Percentiles rank a stretch among this genome's conserved stretches.
Evolutionary conservation across 768 basidiomycete species (phyloP).

Genomic region (Boletus speciosus): DNA sequence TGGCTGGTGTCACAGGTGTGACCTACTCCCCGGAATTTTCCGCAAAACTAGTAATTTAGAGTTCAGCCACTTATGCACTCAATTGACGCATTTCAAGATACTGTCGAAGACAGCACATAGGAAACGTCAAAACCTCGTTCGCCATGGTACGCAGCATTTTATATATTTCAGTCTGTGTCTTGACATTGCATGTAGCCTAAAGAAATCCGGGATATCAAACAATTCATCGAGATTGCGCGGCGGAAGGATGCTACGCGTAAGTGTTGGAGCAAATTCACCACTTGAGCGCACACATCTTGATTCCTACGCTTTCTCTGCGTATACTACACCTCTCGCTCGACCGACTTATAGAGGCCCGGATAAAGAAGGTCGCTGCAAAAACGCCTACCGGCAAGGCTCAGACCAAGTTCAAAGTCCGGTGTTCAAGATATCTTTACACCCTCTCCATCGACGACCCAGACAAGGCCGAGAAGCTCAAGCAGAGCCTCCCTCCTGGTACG

Average conservation of each 20-base stretch:
- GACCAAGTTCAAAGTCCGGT: conserved; percentile 99
- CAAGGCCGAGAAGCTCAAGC: conserved; percentile 97
- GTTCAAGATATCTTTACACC: conserved; percentile 97
- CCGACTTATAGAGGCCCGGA: conserved; percentile 77
- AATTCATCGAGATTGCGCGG: conserved; percentile 95
- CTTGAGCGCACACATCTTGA: not conserved
- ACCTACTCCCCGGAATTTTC: conserved; percentile 15
- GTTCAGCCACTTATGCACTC: conserved; percentile 29
- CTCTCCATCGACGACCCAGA: conserved; percentile 92
- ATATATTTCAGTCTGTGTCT: not conserved
- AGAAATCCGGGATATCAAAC: conserved; percentile 97
- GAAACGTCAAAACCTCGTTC: conserved; percentile 14
- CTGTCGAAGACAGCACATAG: not conserved
- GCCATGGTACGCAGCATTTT: conserved; percentile 26
- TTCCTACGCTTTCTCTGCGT: not conserved
- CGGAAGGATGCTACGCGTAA: conserved; percentile 95
- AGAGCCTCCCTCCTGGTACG: conserved; percentile 92
- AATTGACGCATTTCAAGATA: not conserved
- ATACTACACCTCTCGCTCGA: not conserved
- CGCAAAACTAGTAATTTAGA: conserved; percentile 30
- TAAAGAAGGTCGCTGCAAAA: conserved; percentile 87
- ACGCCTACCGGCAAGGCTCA: conserved; percentile 66
- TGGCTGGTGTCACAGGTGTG: not conserved
- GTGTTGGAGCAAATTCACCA: conserved; percentile 34
- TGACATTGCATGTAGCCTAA: conserved; percentile 63